A percentile compares a stretch with the other conserved stretches of the same genome.
These are phyloP conservation scores for Fusarium anthophilum DNA, from an alignment of 2,329 filamentous ascomycete genomes.

Conservation along the genomic window DNA sequence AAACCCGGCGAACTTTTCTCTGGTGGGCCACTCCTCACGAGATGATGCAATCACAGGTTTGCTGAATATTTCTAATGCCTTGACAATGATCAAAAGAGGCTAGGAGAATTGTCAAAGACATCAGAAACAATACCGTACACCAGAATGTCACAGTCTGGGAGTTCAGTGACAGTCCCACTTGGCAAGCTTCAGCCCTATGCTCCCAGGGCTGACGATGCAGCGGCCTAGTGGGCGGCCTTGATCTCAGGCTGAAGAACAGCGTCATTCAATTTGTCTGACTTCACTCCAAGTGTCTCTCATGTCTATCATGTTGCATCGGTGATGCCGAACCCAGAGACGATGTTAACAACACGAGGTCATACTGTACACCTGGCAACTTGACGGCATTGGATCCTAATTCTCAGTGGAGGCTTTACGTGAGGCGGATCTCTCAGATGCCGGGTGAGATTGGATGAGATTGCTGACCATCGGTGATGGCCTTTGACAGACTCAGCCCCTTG, in stretches of 20 bases:
- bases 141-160: conserved; percentile 2
- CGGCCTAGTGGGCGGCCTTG: conserved; percentile 22
- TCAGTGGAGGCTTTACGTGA: conserved; percentile 20
- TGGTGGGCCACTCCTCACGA: neutral
- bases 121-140: neutral
- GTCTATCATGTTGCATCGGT: conserved; percentile 5
- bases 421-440: conserved; percentile 19
- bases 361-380: neutral
- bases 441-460: conserved; percentile 32
- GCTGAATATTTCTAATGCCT: neutral
- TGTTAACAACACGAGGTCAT: conserved; percentile 4
- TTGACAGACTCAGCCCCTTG: conserved; percentile 23
- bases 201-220: conserved; percentile 24
- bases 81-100: neutral
- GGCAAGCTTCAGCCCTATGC: conserved; percentile 36
- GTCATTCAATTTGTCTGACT: neutral
- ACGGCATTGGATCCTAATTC: neutral
- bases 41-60: too few species aligned
- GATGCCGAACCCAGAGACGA: neutral
- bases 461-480: conserved; percentile 27
- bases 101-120: neutral
- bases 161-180: conserved; percentile 28
- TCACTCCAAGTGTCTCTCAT: neutral
- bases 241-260: conserved; percentile 1
- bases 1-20: neutral